Percentiles rank a stretch among this genome's conserved stretches.
Evolutionary conservation across 306 rosid species (phyloP).

Genomic region (Prunus kanzakura): DNA sequence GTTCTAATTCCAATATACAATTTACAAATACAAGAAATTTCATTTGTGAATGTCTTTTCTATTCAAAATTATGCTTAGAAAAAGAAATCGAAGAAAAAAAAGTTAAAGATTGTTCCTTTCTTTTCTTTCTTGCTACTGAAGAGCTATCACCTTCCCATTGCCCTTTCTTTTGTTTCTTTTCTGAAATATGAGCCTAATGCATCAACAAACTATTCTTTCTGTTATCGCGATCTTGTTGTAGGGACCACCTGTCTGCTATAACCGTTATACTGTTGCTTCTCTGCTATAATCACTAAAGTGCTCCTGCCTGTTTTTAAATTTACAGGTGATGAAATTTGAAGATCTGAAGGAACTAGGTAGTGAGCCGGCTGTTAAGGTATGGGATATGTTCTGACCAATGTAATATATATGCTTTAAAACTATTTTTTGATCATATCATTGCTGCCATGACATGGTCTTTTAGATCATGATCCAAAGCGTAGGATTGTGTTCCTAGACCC

Average conservation of each 20-base stretch:
- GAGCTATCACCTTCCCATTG: neutral
- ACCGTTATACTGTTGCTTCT: neutral
- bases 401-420: neutral
- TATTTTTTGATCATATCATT: neutral
- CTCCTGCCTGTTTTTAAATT: neutral
- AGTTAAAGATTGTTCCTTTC: neutral
- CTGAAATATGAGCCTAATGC: neutral
- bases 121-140: neutral
- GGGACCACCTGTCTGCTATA: neutral
- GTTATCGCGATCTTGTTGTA: neutral
- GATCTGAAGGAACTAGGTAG: slow-evolving; percentile 92
- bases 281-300: neutral
- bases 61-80: neutral
- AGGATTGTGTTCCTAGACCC: neutral
- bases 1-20: neutral
- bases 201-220: neutral
- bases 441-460: neutral
- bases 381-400: slow-evolving; percentile 7
- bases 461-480: neutral
- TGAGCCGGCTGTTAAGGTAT: slow-evolving; percentile 92
- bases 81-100: neutral
- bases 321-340: slow-evolving; percentile 93
- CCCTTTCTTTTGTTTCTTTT: neutral
- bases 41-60: neutral
- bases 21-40: neutral